Evolutionary conservation across 108 stramenopile species (phyloP).

Genomic region (Cylindrotheca fusiformis): DNA sequence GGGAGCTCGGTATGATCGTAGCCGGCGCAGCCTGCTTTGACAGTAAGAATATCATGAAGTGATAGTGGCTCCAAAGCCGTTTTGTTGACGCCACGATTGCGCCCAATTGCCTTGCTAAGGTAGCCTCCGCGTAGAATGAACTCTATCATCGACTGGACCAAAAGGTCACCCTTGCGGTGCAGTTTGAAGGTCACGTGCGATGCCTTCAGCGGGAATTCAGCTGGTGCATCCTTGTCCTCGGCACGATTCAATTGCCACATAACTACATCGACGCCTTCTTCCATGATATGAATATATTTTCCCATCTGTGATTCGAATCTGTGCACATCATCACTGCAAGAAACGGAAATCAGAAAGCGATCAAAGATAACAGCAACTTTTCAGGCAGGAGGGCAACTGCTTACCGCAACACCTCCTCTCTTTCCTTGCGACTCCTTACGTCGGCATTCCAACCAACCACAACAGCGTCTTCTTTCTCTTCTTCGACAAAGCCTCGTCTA

Average conservation of each 20-base stretch:
- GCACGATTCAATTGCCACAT: conserved; percentile 84
- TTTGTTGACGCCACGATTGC: conserved; percentile 66
- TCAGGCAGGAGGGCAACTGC: conserved; percentile 12
- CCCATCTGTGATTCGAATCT: conserved; percentile 72
- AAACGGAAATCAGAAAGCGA: conserved; percentile 6
- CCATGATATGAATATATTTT: conserved; percentile 61
- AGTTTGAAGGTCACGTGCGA: conserved; percentile 78
- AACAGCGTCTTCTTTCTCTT: conserved; percentile 62
- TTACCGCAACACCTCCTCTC: conserved; percentile 76
- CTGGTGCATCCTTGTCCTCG: conserved; percentile 54
- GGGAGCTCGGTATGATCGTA: conserved; percentile 82
- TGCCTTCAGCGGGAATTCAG: conserved; percentile 79
- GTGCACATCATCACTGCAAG: conserved; percentile 67
- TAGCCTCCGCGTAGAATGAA: conserved; percentile 84
- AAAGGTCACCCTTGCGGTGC: conserved; percentile 73
- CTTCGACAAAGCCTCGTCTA: conserved; percentile 58
- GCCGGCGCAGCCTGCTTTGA: conserved; percentile 83
- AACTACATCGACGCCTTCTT: conserved; percentile 83
- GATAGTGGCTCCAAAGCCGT: conserved; percentile 81
- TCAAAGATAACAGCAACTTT: background rate
- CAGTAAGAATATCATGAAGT: conserved; percentile 83
- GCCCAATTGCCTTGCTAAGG: conserved; percentile 84
- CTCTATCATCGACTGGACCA: conserved; percentile 75
- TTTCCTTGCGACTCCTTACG: conserved; percentile 72
- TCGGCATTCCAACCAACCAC: conserved; percentile 83